A percentile compares a stretch with the other conserved stretches of the same genome.
Conservation (phyloP, 192 early-diverging fungal genomes). For the Dissophora ornata region DNA sequence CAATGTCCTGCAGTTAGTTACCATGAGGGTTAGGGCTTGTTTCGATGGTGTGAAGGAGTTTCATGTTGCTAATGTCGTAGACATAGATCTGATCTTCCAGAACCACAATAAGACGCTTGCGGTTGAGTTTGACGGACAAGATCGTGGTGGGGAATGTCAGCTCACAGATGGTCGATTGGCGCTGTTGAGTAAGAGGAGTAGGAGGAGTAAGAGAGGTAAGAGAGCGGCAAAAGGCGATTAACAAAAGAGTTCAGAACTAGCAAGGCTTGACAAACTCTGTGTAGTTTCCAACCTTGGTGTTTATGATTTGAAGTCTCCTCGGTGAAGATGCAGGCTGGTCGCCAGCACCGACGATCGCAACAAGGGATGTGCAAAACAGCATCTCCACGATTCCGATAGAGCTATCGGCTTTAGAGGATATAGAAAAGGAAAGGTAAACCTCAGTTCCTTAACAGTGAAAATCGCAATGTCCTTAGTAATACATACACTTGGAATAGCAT, state of each 20-base stretch:
- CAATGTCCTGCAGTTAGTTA: constrained; percentile 36
- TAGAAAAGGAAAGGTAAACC: not conserved
- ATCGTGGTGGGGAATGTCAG: constrained; percentile 94
- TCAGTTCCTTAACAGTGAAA: not conserved
- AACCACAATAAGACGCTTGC: constrained; percentile 91
- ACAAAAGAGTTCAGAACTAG: too few species aligned
- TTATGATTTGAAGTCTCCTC: constrained; percentile 91
- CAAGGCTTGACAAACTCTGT: too few species aligned
- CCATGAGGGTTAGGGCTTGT: constrained; percentile 92
- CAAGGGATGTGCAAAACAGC: constrained; percentile 96
- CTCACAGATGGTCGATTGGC: constrained; percentile 98
- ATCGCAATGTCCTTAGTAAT: not conserved
- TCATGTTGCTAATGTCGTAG: constrained; percentile 99
- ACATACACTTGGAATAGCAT: constrained; percentile 85
- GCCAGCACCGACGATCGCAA: constrained; percentile 94
- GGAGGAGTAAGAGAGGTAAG: not conserved
- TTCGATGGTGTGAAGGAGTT: constrained; percentile 94
- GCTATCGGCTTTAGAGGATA: constrained; percentile 70
- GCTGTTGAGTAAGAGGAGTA: constrained; percentile 55
- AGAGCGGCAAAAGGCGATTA: too few species aligned
- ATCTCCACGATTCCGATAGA: constrained; percentile 97
- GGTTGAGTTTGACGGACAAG: constrained; percentile 95
- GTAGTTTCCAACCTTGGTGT: constrained; percentile 95
- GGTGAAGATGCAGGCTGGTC: constrained; percentile 90
- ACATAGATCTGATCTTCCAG: constrained; percentile 97